Conservation (phyloP, 2,329 filamentous ascomycete genomes). For the Exophiala phaeomuriformis region DNA sequence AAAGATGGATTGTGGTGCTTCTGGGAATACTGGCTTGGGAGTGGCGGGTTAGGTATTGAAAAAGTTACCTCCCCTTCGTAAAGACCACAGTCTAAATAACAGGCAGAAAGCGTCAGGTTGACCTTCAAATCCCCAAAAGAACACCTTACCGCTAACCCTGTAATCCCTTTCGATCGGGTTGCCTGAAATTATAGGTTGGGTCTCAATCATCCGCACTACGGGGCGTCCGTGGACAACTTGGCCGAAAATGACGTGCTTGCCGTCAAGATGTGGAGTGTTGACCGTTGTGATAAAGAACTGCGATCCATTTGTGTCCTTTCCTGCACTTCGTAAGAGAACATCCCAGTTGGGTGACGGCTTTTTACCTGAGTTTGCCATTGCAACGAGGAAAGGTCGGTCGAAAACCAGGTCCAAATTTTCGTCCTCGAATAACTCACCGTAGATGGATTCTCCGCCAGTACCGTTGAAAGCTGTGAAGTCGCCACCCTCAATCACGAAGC, state of each 20-base stretch:
- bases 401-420: not conserved
- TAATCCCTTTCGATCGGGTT: too few relatives aligned
- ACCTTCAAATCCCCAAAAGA: too few relatives aligned
- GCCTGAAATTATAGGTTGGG: too few relatives aligned
- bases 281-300: not conserved
- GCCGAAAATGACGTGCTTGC: not conserved
- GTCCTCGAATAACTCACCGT: not conserved
- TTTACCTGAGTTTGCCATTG: not conserved
- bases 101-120: too few relatives aligned
- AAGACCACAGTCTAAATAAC: too few relatives aligned
- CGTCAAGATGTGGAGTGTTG: not conserved
- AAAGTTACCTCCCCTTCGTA: too few relatives aligned
- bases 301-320: not conserved
- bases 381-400: not conserved
- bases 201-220: not conserved
- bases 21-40: too few relatives aligned
- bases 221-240: not conserved
- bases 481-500: not conserved
- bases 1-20: too few relatives aligned
- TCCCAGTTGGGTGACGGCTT: not conserved
- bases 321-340: not conserved
- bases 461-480: not conserved
- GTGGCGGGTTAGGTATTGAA: too few relatives aligned
- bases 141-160: too few relatives aligned
- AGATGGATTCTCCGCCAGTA: not conserved